Base-by-base conservation (phyloP, 371 early-diverging fungal species). In the Dinochytrium kinnereticum region DNA sequence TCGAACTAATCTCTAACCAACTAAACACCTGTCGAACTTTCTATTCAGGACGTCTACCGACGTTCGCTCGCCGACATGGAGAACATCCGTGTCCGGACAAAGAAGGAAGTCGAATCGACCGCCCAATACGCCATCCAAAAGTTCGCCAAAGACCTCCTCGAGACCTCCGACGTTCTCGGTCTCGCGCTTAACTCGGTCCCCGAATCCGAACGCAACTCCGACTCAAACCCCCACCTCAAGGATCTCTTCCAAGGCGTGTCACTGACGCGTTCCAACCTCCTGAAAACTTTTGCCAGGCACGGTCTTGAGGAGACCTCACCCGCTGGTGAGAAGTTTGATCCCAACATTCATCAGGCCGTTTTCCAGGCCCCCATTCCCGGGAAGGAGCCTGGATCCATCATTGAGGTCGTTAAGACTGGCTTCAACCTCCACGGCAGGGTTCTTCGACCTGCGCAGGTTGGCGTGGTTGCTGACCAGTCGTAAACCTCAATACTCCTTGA, bases 81-180 rank as follows among this genome's bases (percentile, higher is more conserved):
- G 83, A 99, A 99, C 86, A 80, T 97, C 34, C 93, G 98, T 50
- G 89, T 89, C 64, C 93, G 98, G 57, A 92, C 93, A 49, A 90
- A 92, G 77, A 91, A 89, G 76, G 98, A 99, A 82, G 86, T 95
- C 15, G 91, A 92, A 50, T 86, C 88, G 39, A 88, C 94, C 50
- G 88, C 91, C 64, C 87, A 90, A 31, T 97, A 89, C 81, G 95
- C 98, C 0, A 95, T 97, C 76, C 94, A 94, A 81, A 94, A 94
- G 86, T 99, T 99, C 80, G 97, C 96, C 78, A 97, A 95, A 83
- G 98, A 99, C 76, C 82, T 99, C 40, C 84, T 99, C n/a, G 91
- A 92, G 38, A 94, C 95, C 0, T 95, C 93, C 19, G 99, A 99
- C 81, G 91, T 96, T 64, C 86, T 99, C 75, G 85, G 84, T 53